Conservation (phyloP, 441 rosid species). For the Caryocar brasiliense region DNA sequence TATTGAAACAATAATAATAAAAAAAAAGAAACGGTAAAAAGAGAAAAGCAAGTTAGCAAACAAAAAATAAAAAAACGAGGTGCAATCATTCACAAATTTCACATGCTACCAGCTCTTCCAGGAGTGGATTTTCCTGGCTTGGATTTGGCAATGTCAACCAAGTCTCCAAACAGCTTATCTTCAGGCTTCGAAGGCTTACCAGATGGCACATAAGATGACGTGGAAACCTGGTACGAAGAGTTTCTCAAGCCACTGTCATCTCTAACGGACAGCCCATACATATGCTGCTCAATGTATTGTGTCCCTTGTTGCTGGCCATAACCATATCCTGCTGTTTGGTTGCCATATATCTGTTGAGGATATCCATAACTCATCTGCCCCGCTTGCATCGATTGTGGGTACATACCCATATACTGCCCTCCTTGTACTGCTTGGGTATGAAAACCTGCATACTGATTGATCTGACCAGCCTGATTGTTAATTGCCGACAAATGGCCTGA, state of each 20-base stretch:
- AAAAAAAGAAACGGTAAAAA: neutral
- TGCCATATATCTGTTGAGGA: conserved; percentile 67
- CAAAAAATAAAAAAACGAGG: neutral
- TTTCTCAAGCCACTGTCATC: conserved; percentile 42
- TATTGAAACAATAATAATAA: neutral
- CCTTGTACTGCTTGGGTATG: conserved; percentile 39
- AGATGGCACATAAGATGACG: conserved; percentile 52
- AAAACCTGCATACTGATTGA: conserved; percentile 29
- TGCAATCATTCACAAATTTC: conserved; percentile 19
- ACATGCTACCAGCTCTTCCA: conserved; percentile 77
- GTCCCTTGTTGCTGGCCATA: conserved; percentile 57
- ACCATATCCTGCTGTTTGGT: conserved; percentile 63
- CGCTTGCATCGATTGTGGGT: conserved; percentile 44
- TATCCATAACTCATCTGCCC: conserved; percentile 48
- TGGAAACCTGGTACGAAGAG: conserved; percentile 43
- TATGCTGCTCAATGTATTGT: conserved; percentile 61
- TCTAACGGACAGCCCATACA: conserved; percentile 67
- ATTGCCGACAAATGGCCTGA: conserved; percentile 20
- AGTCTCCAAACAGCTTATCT: conserved; percentile 93
- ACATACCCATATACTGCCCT: conserved; percentile 45
- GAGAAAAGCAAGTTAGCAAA: conserved; percentile 1
- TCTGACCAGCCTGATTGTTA: conserved; percentile 21
- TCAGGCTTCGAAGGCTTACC: conserved; percentile 67
- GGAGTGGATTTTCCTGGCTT: conserved; percentile 57
- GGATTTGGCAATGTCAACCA: conserved; percentile 81